Conservation (phyloP, 306 rosid species). For the Acacia acuminata region DNA sequence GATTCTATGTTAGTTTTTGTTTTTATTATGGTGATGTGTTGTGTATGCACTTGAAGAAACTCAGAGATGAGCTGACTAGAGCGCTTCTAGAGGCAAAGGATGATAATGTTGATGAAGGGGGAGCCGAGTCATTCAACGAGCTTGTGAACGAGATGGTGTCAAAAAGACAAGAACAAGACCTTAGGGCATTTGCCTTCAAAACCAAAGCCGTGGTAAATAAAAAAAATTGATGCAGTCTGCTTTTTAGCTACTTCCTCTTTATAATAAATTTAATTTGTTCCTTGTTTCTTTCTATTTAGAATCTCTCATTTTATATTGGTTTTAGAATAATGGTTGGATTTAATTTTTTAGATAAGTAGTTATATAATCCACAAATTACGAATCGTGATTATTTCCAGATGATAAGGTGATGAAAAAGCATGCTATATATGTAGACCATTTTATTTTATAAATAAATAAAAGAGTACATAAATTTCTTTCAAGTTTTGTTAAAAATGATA, state of each 20-base stretch:
- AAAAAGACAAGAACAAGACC: conserved; percentile 60
- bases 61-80: conserved; percentile 66
- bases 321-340: neutral
- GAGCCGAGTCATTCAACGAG: conserved; percentile 58
- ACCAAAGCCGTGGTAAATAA: conserved; percentile 77
- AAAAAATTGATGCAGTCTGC: neutral
- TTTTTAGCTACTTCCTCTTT: neutral
- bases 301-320: neutral
- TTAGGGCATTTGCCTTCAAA: conserved; percentile 73
- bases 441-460: too few relatives aligned
- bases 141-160: conserved; percentile 63
- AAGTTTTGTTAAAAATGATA: neutral
- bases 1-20: neutral
- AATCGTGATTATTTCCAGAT: neutral
- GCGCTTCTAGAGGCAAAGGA: conserved; percentile 63
- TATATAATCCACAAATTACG: neutral
- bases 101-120: conserved; percentile 43
- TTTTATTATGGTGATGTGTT: conserved; percentile 21
- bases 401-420: neutral
- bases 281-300: neutral
- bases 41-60: conserved; percentile 44
- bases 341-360: neutral
- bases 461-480: neutral
- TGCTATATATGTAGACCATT: neutral
- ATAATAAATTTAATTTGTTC: neutral